Conservation (phyloP, 1,284 basidiomycete species). For the Trametes polyzona region DNA sequence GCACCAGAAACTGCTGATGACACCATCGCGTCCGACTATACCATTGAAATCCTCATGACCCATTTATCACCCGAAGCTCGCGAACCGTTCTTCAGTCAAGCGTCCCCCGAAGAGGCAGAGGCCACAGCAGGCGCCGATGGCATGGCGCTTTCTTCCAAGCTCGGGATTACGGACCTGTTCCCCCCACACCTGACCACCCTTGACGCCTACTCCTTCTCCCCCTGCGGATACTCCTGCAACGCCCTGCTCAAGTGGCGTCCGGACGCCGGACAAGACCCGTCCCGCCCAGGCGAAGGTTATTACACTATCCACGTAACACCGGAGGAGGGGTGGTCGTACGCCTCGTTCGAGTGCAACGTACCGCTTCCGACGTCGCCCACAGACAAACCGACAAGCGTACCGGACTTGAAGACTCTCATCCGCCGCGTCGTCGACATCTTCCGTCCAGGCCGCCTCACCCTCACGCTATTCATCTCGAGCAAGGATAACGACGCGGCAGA, state of each 20-base stretch:
- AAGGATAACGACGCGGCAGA: slow-evolving; percentile 53
- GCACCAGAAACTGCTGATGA: slow-evolving; percentile 32
- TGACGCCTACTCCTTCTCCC: slow-evolving; percentile 93
- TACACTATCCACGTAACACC: slow-evolving; percentile 99
- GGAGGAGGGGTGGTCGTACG: slow-evolving; percentile 96
- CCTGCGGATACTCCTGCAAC: slow-evolving; percentile 98
- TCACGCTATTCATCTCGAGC: slow-evolving; percentile 92
- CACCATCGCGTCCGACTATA: slow-evolving; percentile 70
- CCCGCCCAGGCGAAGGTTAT: slow-evolving; percentile 76
- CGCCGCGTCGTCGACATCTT: slow-evolving; percentile 92
- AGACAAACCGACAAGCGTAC: slow-evolving; percentile 49
- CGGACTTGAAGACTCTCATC: slow-evolving; percentile 82
- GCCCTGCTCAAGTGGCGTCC: slow-evolving; percentile 76
- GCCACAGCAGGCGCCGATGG: slow-evolving; percentile 66
- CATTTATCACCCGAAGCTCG: slow-evolving; percentile 82
- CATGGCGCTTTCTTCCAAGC: slow-evolving; percentile 63
- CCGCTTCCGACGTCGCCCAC: slow-evolving; percentile 58
- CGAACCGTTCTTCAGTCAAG: slow-evolving; percentile 75
- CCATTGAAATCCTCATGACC: slow-evolving; percentile 99
- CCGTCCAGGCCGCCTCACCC: slow-evolving; percentile 83
- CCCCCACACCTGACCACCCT: slow-evolving; percentile 78
- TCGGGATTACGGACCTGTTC: slow-evolving; percentile 89
- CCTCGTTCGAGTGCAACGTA: slow-evolving; percentile 99
- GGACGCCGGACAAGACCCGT: slow-evolving; percentile 29
- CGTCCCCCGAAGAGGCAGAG: slow-evolving; percentile 35